Conservation (phyloP, 257 asterid genomes). For the Knoxia roxburghii region DNA sequence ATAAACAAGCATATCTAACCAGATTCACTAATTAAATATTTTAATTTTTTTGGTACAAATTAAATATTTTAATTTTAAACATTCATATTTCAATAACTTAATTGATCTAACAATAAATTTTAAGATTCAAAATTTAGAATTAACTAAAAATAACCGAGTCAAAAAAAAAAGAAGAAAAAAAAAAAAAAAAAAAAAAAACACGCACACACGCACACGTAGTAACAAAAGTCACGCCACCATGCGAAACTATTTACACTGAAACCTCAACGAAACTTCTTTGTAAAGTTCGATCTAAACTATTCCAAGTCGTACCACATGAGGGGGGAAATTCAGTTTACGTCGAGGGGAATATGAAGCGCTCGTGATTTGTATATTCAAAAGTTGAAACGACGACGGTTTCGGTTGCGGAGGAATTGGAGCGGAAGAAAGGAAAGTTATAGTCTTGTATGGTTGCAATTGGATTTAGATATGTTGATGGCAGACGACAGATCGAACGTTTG, state of each 20-base stretch:
- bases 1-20: too few relatives aligned
- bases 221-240: not conserved
- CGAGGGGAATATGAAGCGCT: not conserved
- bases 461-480: constrained; percentile 52
- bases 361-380: not conserved
- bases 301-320: not conserved
- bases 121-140: too few relatives aligned
- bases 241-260: constrained; percentile 9
- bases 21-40: too few relatives aligned
- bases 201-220: not conserved
- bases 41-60: too few relatives aligned
- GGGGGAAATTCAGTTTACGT: not conserved
- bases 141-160: too few relatives aligned
- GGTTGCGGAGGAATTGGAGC: not conserved
- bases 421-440: not conserved
- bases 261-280: constrained; percentile 20
- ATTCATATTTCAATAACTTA: too few relatives aligned
- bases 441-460: constrained; percentile 7
- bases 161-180: too few relatives aligned
- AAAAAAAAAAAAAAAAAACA: not conserved
- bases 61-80: too few relatives aligned
- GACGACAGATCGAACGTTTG: constrained; percentile 23
- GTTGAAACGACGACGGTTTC: not conserved
- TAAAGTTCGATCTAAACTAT: constrained; percentile 5
- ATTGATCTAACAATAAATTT: too few relatives aligned